Percentiles rank a stretch among this genome's conserved stretches.
Conservation (phyloP, 2,329 filamentous ascomycete species). For the Sordariomycetes sp. region DNA sequence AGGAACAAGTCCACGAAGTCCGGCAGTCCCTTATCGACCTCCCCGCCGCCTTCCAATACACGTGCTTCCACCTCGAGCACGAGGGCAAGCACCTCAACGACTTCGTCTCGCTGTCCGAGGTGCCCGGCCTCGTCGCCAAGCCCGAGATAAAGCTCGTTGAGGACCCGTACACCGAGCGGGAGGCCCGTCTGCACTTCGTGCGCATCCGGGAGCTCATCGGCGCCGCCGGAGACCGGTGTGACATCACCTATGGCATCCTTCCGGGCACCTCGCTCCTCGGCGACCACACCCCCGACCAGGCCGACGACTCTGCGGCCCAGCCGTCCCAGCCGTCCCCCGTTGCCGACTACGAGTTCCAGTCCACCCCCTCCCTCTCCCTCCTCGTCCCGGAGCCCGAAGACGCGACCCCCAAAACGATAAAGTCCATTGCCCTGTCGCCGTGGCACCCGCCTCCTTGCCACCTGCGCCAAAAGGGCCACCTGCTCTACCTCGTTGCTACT, state of each 20-base stretch:
- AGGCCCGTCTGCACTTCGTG: conserved; percentile 89
- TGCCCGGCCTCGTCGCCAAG: conserved; percentile 65
- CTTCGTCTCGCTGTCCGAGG: conserved; percentile 84
- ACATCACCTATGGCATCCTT: conserved; percentile 75
- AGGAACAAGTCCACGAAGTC: conserved; percentile 96
- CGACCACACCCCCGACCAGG: conserved; percentile 45
- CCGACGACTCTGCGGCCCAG: conserved; percentile 22
- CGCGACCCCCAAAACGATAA: conserved; percentile 77
- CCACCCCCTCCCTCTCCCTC: conserved; percentile 54
- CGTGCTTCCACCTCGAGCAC: conserved; percentile 96
- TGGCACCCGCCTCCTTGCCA: conserved; percentile 97
- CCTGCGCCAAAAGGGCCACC: conserved; percentile 80
- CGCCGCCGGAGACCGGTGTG: conserved; percentile 78
- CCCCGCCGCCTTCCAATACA: conserved; percentile 89
- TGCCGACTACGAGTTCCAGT: conserved; percentile 67
- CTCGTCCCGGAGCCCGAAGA: conserved; percentile 60
- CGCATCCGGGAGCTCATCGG: conserved; percentile 88
- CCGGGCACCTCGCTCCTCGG: conserved; percentile 84
- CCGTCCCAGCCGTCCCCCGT: conserved; percentile 31
- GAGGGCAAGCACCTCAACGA: conserved; percentile 87
- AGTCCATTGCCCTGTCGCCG: conserved; percentile 74
- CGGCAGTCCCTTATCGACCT: conserved; percentile 93
- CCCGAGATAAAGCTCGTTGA: conserved; percentile 76
- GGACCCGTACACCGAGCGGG: conserved; percentile 97
- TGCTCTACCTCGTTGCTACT: conserved; percentile 80